Evolutionary conservation across 2,329 filamentous ascomycete species (phyloP).

Genomic region (Monosporascus cannonballus): DNA sequence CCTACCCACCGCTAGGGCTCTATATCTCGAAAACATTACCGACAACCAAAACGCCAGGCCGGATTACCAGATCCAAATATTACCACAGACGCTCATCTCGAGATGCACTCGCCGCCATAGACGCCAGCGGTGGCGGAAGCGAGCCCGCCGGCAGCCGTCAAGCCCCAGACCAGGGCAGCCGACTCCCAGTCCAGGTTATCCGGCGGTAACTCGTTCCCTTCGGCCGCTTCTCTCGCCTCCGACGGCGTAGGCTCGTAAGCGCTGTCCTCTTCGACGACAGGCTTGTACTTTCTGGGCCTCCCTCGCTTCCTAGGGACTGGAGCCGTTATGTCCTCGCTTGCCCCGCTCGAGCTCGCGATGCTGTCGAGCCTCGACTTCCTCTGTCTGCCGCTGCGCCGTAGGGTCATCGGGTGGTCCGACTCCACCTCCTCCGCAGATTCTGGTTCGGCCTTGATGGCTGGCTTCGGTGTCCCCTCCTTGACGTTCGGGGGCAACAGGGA

Average conservation of each 20-base stretch:
- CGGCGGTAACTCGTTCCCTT: conserved; percentile 37
- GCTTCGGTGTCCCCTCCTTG: conserved; percentile 6
- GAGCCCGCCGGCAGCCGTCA: conserved; percentile 37
- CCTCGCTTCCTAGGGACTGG: conserved; percentile 11
- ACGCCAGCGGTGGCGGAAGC: conserved; percentile 39
- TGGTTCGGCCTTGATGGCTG: conserved; percentile 6
- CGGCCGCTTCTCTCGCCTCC: conserved; percentile 23
- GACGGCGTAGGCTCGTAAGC: conserved; percentile 32
- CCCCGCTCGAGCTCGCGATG: conserved; percentile 14
- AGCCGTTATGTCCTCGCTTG: conserved; percentile 10
- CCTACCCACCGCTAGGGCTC: too few species aligned
- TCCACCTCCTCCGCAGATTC: not conserved
- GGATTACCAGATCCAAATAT: too few species aligned
- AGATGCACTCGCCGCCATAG: conserved; percentile 40
- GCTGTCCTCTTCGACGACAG: conserved; percentile 20
- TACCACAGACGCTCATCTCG: conserved; percentile 22
- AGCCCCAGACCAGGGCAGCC: conserved; percentile 39
- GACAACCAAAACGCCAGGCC: too few species aligned
- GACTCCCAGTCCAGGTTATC: conserved; percentile 40
- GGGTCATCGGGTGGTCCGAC: conserved; percentile 12
- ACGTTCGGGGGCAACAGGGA: not conserved
- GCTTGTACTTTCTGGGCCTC: conserved; percentile 16
- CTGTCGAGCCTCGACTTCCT: conserved; percentile 15
- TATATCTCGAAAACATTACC: not conserved
- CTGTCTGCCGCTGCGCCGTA: conserved; percentile 13